These are phyloP conservation scores for Globisporangium recalcitrans DNA, from an alignment of 352 stramenopile genomes.

Conservation along the genomic window DNA sequence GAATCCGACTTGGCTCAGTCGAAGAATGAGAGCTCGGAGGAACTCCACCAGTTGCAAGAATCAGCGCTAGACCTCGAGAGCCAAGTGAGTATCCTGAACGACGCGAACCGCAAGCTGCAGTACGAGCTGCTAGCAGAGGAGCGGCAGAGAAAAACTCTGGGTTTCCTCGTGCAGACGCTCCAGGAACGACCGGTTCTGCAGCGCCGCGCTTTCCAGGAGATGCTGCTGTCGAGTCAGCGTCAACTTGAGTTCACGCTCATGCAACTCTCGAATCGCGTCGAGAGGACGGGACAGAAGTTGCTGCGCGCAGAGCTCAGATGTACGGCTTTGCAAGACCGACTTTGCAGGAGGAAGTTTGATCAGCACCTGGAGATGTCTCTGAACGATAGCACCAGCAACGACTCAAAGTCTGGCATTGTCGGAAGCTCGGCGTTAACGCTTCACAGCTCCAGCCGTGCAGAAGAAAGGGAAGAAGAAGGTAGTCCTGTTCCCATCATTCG, in stretches of 20 bases:
- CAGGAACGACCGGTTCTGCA: slow-evolving; percentile 37
- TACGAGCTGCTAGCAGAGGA: slow-evolving; percentile 15
- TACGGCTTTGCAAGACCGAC: neutral
- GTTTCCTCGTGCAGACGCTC: slow-evolving; percentile 34
- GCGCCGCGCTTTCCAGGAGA: slow-evolving; percentile 33
- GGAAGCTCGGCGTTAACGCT: neutral
- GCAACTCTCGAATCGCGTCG: slow-evolving; percentile 18
- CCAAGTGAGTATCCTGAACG: slow-evolving; percentile 12
- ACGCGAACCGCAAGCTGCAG: slow-evolving; percentile 12
- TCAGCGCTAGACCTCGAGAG: slow-evolving; percentile 9
- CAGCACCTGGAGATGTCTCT: neutral
- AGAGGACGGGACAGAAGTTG: neutral
- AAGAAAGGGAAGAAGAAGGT: neutral
- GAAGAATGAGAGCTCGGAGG: slow-evolving; percentile 19
- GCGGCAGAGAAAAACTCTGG: slow-evolving; percentile 18
- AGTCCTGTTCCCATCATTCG: neutral
- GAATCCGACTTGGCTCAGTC: slow-evolving; percentile 8
- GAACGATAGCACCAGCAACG: neutral
- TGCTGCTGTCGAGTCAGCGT: slow-evolving; percentile 30
- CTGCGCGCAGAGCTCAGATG: slow-evolving; percentile 12
- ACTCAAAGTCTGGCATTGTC: neutral
- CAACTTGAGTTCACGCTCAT: slow-evolving; percentile 26
- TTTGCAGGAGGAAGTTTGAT: neutral
- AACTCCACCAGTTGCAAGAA: slow-evolving; percentile 4
- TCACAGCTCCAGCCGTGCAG: neutral